Evolutionary conservation across 805 yeast genomes (phyloP), one percentile per base, ranked within the genome.

Genomic region (Huiozyma naganishii): DNA sequence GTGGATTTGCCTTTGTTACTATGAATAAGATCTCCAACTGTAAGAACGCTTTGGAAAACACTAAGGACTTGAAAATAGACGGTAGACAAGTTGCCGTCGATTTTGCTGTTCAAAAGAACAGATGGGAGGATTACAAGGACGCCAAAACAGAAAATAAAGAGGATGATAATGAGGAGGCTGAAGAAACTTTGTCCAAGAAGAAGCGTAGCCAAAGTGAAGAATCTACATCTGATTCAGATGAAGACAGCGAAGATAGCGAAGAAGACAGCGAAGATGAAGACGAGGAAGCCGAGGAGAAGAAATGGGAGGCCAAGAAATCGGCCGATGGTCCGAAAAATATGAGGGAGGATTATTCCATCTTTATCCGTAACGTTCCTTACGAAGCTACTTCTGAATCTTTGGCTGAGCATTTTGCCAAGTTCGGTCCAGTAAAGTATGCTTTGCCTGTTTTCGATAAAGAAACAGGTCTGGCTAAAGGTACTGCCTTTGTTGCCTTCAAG

Each of bases 11-110:
- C 0, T 92, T 92, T 62, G 88, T 92, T 7, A 83, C 92, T 0
- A 83, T 92, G 95, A 78, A 78, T 57, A 85, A 82, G 55, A 71
- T 78, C 48, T 66, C 76, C 29, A 77, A 81, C 49, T 97, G 98
- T 41, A 80, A 77, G 52, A 71, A 68, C 45, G 97, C 96, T 1
- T 78, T 89, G 32, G 84, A 84, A 53, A 87, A 74, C 32, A 70
- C 79, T 23, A 73, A 70, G 41, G 95, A 83, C 6, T 65, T 89
- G 58, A 79, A 85, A 62, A 84, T 92, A 43, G 87, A 79, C 54
- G 97, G 88, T 3, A 78, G 98, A 64, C 81, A 77, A 50, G 97
- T 92, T 40, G 92, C 95, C 23, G 97, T 92, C 23, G 96, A 85
- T 72, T 83, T 82, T 63, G 97, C 98, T 7, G 70, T 92, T 43